Evolutionary conservation across 140 eudicot species (phyloP).

Genomic region (Senecio squalidus): DNA sequence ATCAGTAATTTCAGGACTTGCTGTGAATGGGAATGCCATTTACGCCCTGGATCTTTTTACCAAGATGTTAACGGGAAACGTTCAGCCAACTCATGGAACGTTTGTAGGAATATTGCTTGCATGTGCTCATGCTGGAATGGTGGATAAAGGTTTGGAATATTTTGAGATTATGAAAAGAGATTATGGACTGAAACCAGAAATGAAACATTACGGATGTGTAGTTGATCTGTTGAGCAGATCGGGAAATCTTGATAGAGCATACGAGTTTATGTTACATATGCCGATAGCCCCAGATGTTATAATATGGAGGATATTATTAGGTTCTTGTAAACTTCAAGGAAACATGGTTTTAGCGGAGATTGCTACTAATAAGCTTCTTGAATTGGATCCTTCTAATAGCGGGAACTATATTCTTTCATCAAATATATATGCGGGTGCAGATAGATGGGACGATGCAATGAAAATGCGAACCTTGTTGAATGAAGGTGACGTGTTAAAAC

Average conservation of each 20-base stretch:
- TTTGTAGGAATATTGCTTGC: constrained; percentile 15
- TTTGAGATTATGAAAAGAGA: constrained; percentile 10
- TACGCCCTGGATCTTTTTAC: constrained; percentile 42
- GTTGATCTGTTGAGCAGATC: constrained; percentile 20
- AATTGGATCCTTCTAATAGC: constrained; percentile 12
- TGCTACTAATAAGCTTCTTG: constrained; percentile 13
- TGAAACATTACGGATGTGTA: constrained; percentile 20
- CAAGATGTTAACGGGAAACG: constrained; percentile 38
- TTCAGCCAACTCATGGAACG: constrained; percentile 41
- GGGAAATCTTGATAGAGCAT: constrained; percentile 45
- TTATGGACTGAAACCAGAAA: constrained; percentile 4
- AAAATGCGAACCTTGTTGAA: constrained; percentile 45
- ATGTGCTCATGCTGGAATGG: constrained; percentile 20
- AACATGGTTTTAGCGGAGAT: constrained; percentile 35
- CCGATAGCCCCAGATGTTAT: constrained; percentile 42
- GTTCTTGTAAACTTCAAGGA: constrained; percentile 49
- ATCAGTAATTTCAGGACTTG: constrained; percentile 21
- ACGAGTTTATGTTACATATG: constrained; percentile 49
- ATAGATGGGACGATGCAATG: constrained; percentile 60
- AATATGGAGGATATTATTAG: constrained; percentile 8
- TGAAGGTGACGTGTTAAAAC: constrained; percentile 43
- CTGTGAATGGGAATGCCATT: constrained; percentile 43
- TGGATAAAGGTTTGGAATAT: constrained; percentile 20
- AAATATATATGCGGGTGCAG: constrained; percentile 46
- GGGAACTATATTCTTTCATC: constrained; percentile 52